Evolutionary conservation across 805 yeast species (phyloP), one percentile per base, ranked within the genome.

Genomic region (Wickerhamomyces silvicola): DNA sequence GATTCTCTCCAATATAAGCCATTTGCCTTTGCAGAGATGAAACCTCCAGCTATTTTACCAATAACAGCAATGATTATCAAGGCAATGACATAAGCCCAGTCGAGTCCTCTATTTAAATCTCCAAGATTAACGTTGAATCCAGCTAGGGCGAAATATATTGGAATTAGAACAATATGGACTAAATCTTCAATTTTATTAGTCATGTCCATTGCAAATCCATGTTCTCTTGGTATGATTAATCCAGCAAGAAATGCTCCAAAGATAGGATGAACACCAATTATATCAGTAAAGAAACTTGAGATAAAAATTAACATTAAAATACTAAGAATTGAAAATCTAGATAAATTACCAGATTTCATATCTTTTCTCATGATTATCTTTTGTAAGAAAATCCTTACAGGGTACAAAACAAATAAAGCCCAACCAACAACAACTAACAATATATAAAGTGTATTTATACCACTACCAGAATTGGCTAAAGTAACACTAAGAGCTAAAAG

Each of bases 211-310:
- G 78, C 86, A 50, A 78, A 81, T 12, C 81, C 81, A 45, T 78
- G 74, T 30, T 82, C 87, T 45, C 90, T 65, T 7, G 94, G 94
- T 6, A 82, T 71, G 31, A 83, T 72, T 20, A 79, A 61, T 5
- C 94, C 94, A 10, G 77, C 75, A 57, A 83, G 67, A 48, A 83
- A 84, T 0, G 90, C 92, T 25, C 94, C 94, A 56, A 83, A 83
- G 44, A 83, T 83, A 0, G 92, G 82, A 56, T 83, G 94, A 9
- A 81, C 90, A 5, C 94, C 94, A 40, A 83, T 79, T 36, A 83
- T 80, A 52, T 81, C 88, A 2, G 94, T 83, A 52, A 74, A 81
- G 56, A 82, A 83, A 2, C 92, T 75, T 4, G 88, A 79, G 4
- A 70, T 53, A 38, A 83, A 72, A 41, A 76, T 78, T 35, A 75